These are phyloP conservation scores for Noccaea caerulescens DNA, from an alignment of 345 rosid species.

Conservation along the genomic window DNA sequence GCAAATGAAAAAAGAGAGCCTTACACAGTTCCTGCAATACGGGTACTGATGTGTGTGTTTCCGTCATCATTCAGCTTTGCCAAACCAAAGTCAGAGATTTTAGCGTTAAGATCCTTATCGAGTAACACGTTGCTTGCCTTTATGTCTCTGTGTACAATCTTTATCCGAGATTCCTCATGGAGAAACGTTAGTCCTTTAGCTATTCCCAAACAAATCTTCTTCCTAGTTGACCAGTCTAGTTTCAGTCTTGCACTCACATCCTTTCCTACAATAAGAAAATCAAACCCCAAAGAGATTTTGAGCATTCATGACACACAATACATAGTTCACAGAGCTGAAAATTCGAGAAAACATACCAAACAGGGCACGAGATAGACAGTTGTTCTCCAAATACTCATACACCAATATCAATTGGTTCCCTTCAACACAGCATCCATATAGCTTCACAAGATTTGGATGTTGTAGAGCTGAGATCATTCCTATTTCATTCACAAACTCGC, in stretches of 20 bases:
- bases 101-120: slow-evolving; percentile 77
- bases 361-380: slow-evolving; percentile 66
- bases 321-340: neutral
- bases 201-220: slow-evolving; percentile 70
- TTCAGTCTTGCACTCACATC: slow-evolving; percentile 52
- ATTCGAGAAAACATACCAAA: slow-evolving; percentile 53
- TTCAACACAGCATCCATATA: slow-evolving; percentile 80
- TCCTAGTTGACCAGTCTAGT: slow-evolving; percentile 74
- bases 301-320: neutral
- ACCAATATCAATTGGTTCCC: slow-evolving; percentile 69
- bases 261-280: slow-evolving; percentile 51
- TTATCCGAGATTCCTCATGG: slow-evolving; percentile 83
- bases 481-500: slow-evolving; percentile 74
- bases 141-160: slow-evolving; percentile 92
- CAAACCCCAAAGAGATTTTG: neutral
- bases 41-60: slow-evolving; percentile 82
- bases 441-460: slow-evolving; percentile 79
- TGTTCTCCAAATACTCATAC: slow-evolving; percentile 78
- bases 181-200: slow-evolving; percentile 81
- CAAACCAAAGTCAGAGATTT: slow-evolving; percentile 91
- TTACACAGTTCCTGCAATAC: slow-evolving; percentile 90
- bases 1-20: slow-evolving; percentile 21
- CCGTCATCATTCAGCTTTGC: slow-evolving; percentile 88
- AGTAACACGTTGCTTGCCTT: slow-evolving; percentile 91
- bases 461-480: slow-evolving; percentile 80